A percentile compares a stretch with the other conserved stretches of the same genome.
Conservation (phyloP, 2,329 filamentous ascomycete species). For the Dothistroma septosporum region DNA sequence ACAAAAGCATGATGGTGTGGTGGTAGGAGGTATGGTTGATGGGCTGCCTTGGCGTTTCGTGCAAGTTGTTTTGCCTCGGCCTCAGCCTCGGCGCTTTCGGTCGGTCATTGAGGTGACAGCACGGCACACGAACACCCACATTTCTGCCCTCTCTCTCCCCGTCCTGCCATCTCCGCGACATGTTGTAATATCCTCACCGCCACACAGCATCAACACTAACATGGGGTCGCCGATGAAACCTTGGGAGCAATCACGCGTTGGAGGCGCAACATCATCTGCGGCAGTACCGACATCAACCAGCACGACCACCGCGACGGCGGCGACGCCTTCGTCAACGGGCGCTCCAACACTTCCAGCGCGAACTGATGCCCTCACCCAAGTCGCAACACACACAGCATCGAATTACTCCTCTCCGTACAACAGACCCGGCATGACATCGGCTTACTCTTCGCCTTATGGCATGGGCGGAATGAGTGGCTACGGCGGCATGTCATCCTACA, state of each 20-base stretch:
- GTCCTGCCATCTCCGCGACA: neutral
- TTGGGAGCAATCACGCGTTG: conserved; percentile 79
- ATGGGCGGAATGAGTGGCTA: conserved; percentile 37
- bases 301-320: conserved; percentile 40
- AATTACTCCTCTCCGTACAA: conserved; percentile 60
- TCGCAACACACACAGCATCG: conserved; percentile 84
- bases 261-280: conserved; percentile 35
- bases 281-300: conserved; percentile 43
- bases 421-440: conserved; percentile 28
- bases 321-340: conserved; percentile 37
- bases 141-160: neutral
- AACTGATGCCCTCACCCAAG: conserved; percentile 69
- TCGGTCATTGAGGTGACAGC: neutral
- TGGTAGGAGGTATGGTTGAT: too few species aligned
- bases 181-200: neutral
- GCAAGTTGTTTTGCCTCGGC: neutral
- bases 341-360: conserved; percentile 73
- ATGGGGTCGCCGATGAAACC: conserved; percentile 81
- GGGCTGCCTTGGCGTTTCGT: too few species aligned
- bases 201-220: conserved; percentile 1
- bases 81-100: neutral
- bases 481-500: conserved; percentile 34
- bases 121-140: neutral
- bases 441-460: conserved; percentile 53
- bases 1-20: neutral